These are phyloP conservation scores for Beauveria bassiana DNA, from an alignment of 2,329 filamentous ascomycete species.

Conservation along the genomic window DNA sequence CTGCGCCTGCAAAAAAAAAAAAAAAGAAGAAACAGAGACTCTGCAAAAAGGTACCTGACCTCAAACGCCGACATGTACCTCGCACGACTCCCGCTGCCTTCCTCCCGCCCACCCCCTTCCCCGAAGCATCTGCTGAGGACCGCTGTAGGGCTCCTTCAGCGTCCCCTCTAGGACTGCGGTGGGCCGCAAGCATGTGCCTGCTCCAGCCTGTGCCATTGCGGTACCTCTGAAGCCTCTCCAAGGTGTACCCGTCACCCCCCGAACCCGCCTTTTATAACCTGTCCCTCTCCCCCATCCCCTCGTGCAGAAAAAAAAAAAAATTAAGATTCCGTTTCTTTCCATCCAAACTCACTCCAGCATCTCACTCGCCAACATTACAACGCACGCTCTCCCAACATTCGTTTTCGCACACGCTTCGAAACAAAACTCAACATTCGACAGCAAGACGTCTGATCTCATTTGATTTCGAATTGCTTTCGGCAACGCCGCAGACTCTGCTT, in stretches of 20 bases:
- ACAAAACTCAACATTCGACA: not conserved
- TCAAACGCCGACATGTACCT: conserved; percentile 16
- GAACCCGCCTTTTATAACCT: conserved; percentile 22
- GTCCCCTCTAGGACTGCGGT: not conserved
- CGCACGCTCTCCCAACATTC: conserved; percentile 2
- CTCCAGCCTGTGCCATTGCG: conserved; percentile 2
- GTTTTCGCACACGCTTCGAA: conserved; percentile 4
- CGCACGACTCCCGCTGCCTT: conserved; percentile 13
- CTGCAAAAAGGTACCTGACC: conserved; percentile 12
- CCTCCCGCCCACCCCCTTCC: conserved; percentile 7
- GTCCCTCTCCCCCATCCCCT: conserved; percentile 18
- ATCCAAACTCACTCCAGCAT: conserved; percentile 11
- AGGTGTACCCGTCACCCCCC: conserved; percentile 9
- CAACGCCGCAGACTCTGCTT: not conserved
- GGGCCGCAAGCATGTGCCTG: conserved; percentile 13
- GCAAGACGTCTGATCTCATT: not conserved
- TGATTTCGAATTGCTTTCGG: not conserved
- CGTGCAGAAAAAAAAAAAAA: conserved; percentile 14
- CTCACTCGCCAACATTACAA: not conserved
- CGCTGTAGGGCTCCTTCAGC: conserved; percentile 7
- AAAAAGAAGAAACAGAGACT: not conserved
- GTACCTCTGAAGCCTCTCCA: conserved; percentile 8
- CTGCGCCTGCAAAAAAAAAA: not conserved
- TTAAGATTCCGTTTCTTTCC: conserved; percentile 14
- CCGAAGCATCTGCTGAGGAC: not conserved